phyloP scores from a whole-genome alignment of 2,329 filamentous ascomycete species.

The Phoma herbarum region DNA sequence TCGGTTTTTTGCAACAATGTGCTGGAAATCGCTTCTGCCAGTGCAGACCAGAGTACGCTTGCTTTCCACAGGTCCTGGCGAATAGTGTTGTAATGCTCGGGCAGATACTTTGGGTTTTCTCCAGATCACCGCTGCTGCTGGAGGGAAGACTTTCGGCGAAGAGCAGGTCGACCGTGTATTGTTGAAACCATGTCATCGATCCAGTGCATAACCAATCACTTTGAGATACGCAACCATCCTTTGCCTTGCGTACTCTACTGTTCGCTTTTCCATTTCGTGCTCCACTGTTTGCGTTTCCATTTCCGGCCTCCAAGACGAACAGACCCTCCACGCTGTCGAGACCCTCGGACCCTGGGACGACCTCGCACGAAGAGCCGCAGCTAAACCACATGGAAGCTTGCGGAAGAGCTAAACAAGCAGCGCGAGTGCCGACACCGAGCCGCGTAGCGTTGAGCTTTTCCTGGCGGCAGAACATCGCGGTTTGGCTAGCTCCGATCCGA shows the following conservation, averaged over 20 bases:
- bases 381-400: slow-evolving; percentile 31
- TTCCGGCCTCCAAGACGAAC: not conserved
- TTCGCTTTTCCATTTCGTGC: too few relatives aligned
- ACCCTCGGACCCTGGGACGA: not conserved
- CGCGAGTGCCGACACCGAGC: slow-evolving; percentile 1
- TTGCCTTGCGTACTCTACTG: too few relatives aligned
- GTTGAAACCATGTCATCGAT: too few relatives aligned
- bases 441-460: slow-evolving; percentile 12
- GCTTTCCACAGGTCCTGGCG: not conserved
- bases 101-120: not conserved
- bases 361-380: slow-evolving; percentile 8
- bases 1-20: not conserved
- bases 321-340: not conserved
- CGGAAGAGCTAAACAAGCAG: slow-evolving; percentile 18
- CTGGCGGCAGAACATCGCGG: not conserved
- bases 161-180: too few relatives aligned
- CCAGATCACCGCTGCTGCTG: too few relatives aligned
- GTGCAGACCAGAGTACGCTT: not conserved
- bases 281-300: not conserved
- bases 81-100: not conserved
- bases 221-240: too few relatives aligned
- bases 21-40: not conserved
- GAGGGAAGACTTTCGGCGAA: too few relatives aligned
- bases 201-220: too few relatives aligned
- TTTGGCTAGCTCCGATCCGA: slow-evolving; percentile 10